Conservation (phyloP, 768 basidiomycete species). For the Tulasnella sp. region DNA sequence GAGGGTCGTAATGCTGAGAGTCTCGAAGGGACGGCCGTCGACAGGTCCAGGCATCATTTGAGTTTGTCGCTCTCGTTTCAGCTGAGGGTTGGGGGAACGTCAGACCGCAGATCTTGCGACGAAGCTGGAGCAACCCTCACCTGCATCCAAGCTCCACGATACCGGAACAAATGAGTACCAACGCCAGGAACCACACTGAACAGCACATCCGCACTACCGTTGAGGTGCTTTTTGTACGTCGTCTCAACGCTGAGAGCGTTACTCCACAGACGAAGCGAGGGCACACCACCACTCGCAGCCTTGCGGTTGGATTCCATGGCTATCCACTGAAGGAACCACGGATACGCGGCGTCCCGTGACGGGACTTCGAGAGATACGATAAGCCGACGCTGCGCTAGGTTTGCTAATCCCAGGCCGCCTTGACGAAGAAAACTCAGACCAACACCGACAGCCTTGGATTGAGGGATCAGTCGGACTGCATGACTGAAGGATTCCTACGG, state of each 20-base stretch:
- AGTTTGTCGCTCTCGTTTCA: constrained; percentile 92
- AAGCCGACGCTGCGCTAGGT: constrained; percentile 81
- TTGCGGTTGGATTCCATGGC: constrained; percentile 51
- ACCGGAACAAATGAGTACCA: constrained; percentile 90
- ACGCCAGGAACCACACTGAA: constrained; percentile 97
- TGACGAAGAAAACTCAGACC: constrained; percentile 76
- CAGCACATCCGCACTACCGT: constrained; percentile 84
- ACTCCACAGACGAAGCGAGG: constrained; percentile 63
- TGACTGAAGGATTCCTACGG: not conserved
- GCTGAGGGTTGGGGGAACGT: constrained; percentile 51
- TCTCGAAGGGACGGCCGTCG: constrained; percentile 96
- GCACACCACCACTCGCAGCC: constrained; percentile 38
- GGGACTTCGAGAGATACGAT: constrained; percentile 95
- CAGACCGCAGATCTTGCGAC: not conserved
- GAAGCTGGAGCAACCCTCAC: too few relatives aligned
- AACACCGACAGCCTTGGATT: constrained; percentile 80
- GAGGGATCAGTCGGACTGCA: too few relatives aligned
- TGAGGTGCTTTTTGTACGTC: constrained; percentile 79
- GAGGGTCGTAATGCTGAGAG: constrained; percentile 89
- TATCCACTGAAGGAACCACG: constrained; percentile 99
- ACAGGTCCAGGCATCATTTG: constrained; percentile 84
- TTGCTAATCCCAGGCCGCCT: constrained; percentile 66
- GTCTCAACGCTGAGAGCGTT: constrained; percentile 97
- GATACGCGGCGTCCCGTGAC: constrained; percentile 91
- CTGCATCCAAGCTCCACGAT: constrained; percentile 94